These are phyloP conservation scores for Trichoderma pleuroti DNA, from an alignment of 2,329 filamentous ascomycete genomes.

Conservation along the genomic window DNA sequence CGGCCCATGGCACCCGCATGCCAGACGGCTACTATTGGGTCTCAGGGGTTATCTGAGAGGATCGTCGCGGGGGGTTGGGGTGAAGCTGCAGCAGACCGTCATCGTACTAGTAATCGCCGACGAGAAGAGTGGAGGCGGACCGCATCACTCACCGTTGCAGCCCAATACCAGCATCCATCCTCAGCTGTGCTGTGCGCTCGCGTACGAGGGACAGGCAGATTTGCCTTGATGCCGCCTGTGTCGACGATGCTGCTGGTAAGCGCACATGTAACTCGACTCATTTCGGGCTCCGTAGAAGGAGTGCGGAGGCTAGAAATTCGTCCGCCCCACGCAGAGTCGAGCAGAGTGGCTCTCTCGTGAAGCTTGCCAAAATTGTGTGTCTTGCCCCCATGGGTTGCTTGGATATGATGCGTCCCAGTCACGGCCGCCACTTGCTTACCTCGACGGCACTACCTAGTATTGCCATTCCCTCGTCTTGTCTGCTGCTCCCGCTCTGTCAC, in stretches of 20 bases:
- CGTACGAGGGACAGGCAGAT: background rate
- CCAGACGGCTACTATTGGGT: constrained; percentile 4
- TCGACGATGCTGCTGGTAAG: constrained; percentile 3
- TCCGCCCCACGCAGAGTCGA: constrained; percentile 1
- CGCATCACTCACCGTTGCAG: constrained; percentile 4
- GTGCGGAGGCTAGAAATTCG: constrained; percentile 9
- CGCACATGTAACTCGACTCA: background rate
- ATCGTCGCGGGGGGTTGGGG: constrained; percentile 14
- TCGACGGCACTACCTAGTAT: background rate
- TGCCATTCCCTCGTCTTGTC: background rate
- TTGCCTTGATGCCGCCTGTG: background rate
- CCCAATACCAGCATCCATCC: background rate
- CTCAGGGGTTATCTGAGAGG: constrained; percentile 12
- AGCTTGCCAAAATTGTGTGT: background rate
- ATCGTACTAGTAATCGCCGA: background rate
- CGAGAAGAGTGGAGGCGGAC: constrained; percentile 5
- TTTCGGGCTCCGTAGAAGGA: background rate
- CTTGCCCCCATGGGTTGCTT: background rate
- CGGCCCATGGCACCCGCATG: background rate
- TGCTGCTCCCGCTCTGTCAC: background rate
- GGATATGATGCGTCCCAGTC: background rate
- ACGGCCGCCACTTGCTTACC: background rate
- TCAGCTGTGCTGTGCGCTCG: background rate
- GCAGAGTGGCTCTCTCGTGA: constrained; percentile 5
- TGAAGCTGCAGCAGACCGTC: constrained; percentile 16